phyloP scores from a whole-genome alignment of 2,329 filamentous ascomycete genomes.

The Penicillium sclerotiorum region DNA sequence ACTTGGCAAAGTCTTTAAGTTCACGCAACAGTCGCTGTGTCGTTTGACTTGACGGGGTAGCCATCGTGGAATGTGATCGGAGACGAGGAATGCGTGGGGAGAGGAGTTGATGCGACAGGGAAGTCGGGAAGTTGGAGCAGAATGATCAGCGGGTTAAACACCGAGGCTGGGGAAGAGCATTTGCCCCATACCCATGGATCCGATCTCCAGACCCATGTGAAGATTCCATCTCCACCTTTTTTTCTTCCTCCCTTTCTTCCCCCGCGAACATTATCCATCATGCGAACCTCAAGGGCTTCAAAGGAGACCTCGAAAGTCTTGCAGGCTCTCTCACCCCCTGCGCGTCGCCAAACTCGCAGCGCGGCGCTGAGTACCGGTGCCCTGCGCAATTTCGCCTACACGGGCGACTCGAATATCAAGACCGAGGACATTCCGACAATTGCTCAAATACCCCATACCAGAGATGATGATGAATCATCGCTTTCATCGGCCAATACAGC shows the following conservation, averaged over 20 bases:
- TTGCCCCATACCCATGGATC: slow-evolving; percentile 11
- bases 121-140: slow-evolving; percentile 10
- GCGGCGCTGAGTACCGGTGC: slow-evolving; percentile 26
- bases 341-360: slow-evolving; percentile 51
- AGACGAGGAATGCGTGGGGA: slow-evolving; percentile 2
- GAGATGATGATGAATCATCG: slow-evolving; percentile 34
- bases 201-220: slow-evolving; percentile 23
- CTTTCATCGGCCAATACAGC: slow-evolving; percentile 40
- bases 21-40: slow-evolving; percentile 65
- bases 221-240: slow-evolving; percentile 1
- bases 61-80: slow-evolving; percentile 24
- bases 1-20: slow-evolving; percentile 59
- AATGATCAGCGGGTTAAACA: not conserved
- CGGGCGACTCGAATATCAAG: slow-evolving; percentile 16
- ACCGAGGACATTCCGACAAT: slow-evolving; percentile 34
- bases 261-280: slow-evolving; percentile 28
- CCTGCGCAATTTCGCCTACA: slow-evolving; percentile 32
- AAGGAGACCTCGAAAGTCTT: slow-evolving; percentile 62
- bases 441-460: slow-evolving; percentile 23
- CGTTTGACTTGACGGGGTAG: slow-evolving; percentile 36
- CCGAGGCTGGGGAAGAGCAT: slow-evolving; percentile 26
- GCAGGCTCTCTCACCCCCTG: slow-evolving; percentile 46
- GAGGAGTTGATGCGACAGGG: slow-evolving; percentile 11
- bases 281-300: slow-evolving; percentile 63
- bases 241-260: not conserved